Conservation (phyloP, 1,139 yeast genomes). For the Taiozyma sp. region DNA sequence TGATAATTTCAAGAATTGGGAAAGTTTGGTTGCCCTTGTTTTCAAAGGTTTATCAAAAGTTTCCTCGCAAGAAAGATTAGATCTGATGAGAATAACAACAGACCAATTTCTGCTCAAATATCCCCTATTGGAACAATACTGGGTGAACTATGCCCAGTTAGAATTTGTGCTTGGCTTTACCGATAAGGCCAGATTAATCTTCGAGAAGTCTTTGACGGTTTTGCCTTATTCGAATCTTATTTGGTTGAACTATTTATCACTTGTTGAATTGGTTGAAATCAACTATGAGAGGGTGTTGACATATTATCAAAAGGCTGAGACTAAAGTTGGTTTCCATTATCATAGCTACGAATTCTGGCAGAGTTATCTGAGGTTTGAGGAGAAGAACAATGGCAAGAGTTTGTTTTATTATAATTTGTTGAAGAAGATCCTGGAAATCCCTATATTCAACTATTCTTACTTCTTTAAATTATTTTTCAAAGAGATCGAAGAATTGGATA, state of each 20-base stretch:
- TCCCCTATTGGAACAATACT: slow-evolving; percentile 73
- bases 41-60: slow-evolving; percentile 39
- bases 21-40: slow-evolving; percentile 35
- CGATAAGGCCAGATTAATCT: slow-evolving; percentile 44
- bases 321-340: slow-evolving; percentile 66
- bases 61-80: slow-evolving; percentile 36
- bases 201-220: slow-evolving; percentile 46
- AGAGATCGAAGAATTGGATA: slow-evolving; percentile 35
- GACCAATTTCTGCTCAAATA: slow-evolving; percentile 53
- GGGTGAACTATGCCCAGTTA: slow-evolving; percentile 71
- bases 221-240: slow-evolving; percentile 54
- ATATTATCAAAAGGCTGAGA: slow-evolving; percentile 62
- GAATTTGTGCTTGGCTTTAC: slow-evolving; percentile 60
- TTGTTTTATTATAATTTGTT: slow-evolving; percentile 45
- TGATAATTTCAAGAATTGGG: slow-evolving; percentile 47
- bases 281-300: slow-evolving; percentile 30
- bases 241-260: slow-evolving; percentile 69
- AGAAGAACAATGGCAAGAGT: slow-evolving; percentile 32
- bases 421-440: slow-evolving; percentile 62
- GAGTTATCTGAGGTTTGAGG: slow-evolving; percentile 54
- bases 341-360: slow-evolving; percentile 75
- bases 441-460: slow-evolving; percentile 70
- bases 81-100: slow-evolving; percentile 46
- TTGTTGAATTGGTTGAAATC: slow-evolving; percentile 40
- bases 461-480: slow-evolving; percentile 45